Conservation (phyloP, 2,329 filamentous ascomycete species). For the Sclerotinia minor region DNA sequence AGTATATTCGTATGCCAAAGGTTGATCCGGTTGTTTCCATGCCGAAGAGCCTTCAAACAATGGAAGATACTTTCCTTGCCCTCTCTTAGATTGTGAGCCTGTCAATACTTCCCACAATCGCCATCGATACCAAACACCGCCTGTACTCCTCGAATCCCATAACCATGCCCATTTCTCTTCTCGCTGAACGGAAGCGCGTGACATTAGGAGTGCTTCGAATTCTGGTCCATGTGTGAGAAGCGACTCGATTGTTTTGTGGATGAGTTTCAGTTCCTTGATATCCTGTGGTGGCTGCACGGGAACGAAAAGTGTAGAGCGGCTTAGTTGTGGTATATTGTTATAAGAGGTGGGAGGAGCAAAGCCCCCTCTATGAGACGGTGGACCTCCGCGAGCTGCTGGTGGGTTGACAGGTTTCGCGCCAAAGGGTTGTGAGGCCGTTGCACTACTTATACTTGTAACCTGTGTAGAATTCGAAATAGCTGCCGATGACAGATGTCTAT, state of each 20-base stretch:
- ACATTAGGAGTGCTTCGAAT: conserved; percentile 92
- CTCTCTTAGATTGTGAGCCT: conserved; percentile 51
- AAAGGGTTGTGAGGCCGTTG: conserved; percentile 64
- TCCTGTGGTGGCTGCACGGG: conserved; percentile 75
- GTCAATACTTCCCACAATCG: conserved; percentile 85
- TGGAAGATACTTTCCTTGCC: conserved; percentile 56
- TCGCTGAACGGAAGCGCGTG: conserved; percentile 74
- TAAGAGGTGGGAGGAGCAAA: conserved; percentile 80
- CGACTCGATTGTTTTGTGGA: conserved; percentile 83
- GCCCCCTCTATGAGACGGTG: conserved; percentile 54
- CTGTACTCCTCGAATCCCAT: conserved; percentile 78
- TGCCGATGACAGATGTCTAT: conserved; percentile 78
- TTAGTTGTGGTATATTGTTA: conserved; percentile 44
- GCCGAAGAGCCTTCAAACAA: conserved; percentile 75
- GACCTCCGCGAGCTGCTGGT: conserved; percentile 49
- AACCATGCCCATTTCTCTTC: conserved; percentile 94
- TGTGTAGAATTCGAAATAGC: conserved; percentile 56
- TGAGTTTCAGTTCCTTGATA: conserved; percentile 74
- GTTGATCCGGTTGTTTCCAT: conserved; percentile 74
- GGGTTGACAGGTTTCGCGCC: conserved; percentile 66
- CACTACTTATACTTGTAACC: conserved; percentile 44
- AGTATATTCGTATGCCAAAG: conserved; percentile 77
- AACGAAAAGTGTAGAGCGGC: conserved; percentile 59
- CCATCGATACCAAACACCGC: conserved; percentile 91
- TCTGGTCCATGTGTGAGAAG: conserved; percentile 78